Evolutionary conservation across 345 rosid genomes (phyloP), one percentile per base, ranked within the genome.

Genomic region (Triadica sebifera): DNA sequence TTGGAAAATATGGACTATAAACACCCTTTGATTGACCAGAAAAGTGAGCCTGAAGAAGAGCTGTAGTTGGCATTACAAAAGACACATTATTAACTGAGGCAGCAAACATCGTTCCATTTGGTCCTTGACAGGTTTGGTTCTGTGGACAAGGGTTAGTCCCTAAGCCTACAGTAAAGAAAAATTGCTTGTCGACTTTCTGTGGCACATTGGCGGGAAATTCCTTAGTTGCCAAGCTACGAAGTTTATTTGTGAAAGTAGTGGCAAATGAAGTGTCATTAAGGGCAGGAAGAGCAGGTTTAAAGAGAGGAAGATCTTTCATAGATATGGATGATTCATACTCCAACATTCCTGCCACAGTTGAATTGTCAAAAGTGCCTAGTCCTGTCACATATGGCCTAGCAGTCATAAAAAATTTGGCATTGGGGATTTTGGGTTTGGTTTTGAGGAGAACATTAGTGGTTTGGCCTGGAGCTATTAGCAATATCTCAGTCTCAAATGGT

Each of bases 121-220:
- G 80, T 10, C 75, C 72, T 58, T 65, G 72, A 20, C 80, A 77
- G 20, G 80, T 43, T 43, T 43, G 47, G 47, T 43, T 43, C 8
- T 43, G 47, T 43, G 47, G 47, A 8, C 78, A 59, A 7, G 78
- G 78, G 19, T 61, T 68, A 13, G 78, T 74, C 12, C 75, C 78
- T 20, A 79, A 22, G 29, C 81, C 78, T 1, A 69, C 75, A 4
- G 81, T 79, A 65, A 74, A 74, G 65, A 74, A 79, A 64, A 79
- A 74, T 47, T 55, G 69, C 55, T 12, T 56, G 19, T 79, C 78
- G 7, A 79, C 67, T 1, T 63, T 34, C 7, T 46, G 67, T 5
- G 82, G 78, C 43, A 79, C 78, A 39, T 79, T 79, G 19, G 78
- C 78, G 19, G 78, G 82, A 61, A 74, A 79, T 22, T 70, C 47